phyloP scores from a whole-genome alignment of 2,329 filamentous ascomycete genomes.

The Magnaporthales sp. region DNA sequence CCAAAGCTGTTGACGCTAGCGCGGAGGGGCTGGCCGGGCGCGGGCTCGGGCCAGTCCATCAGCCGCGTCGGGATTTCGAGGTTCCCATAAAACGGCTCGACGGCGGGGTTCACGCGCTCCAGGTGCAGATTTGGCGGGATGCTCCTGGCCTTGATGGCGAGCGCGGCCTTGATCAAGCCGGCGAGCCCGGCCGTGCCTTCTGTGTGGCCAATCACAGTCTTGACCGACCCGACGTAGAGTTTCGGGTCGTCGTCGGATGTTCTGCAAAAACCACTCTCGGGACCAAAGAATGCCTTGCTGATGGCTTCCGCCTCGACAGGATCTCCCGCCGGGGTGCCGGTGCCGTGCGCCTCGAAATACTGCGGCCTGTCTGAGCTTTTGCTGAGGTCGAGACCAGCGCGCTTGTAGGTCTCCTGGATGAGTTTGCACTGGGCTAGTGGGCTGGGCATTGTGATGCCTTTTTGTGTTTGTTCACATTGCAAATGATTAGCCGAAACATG shows the following conservation, averaged over 20 bases:
- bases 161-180: slow-evolving; percentile 18
- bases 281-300: slow-evolving; percentile 15
- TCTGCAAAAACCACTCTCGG: not conserved
- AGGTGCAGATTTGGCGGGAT: slow-evolving; percentile 19
- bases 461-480: not conserved
- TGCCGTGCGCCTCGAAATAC: slow-evolving; percentile 15
- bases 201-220: slow-evolving; percentile 19
- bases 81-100: slow-evolving; percentile 16
- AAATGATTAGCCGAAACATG: too few relatives aligned
- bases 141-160: slow-evolving; percentile 13
- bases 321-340: slow-evolving; percentile 31
- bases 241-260: slow-evolving; percentile 3
- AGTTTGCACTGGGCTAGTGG: slow-evolving; percentile 25
- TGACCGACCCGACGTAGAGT: slow-evolving; percentile 18
- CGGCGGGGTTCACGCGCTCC: slow-evolving; percentile 16
- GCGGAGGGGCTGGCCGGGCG: not conserved
- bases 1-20: slow-evolving; percentile 17
- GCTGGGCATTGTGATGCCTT: slow-evolving; percentile 41
- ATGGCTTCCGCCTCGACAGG: slow-evolving; percentile 30
- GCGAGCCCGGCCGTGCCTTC: slow-evolving; percentile 15
- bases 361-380: slow-evolving; percentile 18
- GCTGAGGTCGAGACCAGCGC: slow-evolving; percentile 25
- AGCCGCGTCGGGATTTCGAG: slow-evolving; percentile 11
- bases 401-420: slow-evolving; percentile 28
- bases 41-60: not conserved